Evolutionary conservation across 352 stramenopile genomes (phyloP), one percentile per base, ranked within the genome.

Genomic region (Pythium aphanidermatum): DNA sequence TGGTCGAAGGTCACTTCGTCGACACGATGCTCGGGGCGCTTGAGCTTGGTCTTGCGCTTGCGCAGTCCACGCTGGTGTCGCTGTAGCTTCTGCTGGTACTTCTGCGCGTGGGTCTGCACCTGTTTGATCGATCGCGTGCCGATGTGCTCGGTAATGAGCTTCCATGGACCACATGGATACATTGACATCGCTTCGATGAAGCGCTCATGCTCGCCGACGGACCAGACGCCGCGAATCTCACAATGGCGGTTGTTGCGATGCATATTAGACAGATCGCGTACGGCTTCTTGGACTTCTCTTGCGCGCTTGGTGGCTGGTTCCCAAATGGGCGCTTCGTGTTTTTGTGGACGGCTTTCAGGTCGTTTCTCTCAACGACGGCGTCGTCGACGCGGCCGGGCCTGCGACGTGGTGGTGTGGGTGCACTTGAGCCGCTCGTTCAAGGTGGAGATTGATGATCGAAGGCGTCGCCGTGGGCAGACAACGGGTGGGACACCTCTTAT

Each of bases 71-170:
- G 76, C 51, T 76, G 67, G 23, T 75, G 76, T 27, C 75, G 75
- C 50, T 75, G 68, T 28, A 89, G 79, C 62, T 89, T 89, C 53
- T 89, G 72, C 46, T 84, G 74, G 57, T 89, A 89, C 58, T 89
- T 89, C 38, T 89, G 77, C 30, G 77, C 77, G 37, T 89, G 77
- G 12, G 77, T 86, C 58, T 86, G 77, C 50, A 85, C 70, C 48
- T 89, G 77, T 57, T 83, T 84, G 53, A 86, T 84, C 13, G 74
- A 83, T 27, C 74, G 72, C 56, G 77, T 86, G 51, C 72, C 72
- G 16, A 89, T 75, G 55, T 81, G 73, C 32, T 68, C 68, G 4
- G 77, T 73, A 46, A 89, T 89, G 26, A 63, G 68, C 41, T 72
- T 77, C 77, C 77, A 89, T 35, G 74, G 73, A 11, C 74, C 72